phyloP scores from a whole-genome alignment of 805 yeast species.

The Candida stauntonica region DNA sequence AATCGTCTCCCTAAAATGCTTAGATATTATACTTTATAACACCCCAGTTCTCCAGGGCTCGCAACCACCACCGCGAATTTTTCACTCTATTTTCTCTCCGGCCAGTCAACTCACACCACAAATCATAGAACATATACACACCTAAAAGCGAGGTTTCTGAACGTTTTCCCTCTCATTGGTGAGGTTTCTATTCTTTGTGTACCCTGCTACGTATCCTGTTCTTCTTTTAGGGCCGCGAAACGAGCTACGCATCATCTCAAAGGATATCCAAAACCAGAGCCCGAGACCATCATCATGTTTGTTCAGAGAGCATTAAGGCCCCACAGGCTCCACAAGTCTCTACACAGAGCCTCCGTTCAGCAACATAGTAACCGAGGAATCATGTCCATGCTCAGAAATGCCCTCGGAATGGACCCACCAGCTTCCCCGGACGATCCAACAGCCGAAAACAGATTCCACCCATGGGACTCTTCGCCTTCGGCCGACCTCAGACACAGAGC shows the following conservation, averaged over 20 bases:
- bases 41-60: constrained; percentile 1
- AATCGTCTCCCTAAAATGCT: too few species aligned
- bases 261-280: too few species aligned
- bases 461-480: constrained; percentile 91
- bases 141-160: too few species aligned
- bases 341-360: background rate
- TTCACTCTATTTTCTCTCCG: background rate
- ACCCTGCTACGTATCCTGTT: too few species aligned
- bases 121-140: too few species aligned
- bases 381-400: constrained; percentile 39
- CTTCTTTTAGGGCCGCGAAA: too few species aligned
- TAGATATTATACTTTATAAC: too few species aligned
- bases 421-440: constrained; percentile 65
- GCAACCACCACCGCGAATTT: constrained; percentile 1
- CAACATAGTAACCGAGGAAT: constrained; percentile 17
- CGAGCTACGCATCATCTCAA: too few species aligned
- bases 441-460: constrained; percentile 67
- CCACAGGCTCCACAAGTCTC: background rate
- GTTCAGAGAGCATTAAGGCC: constrained; percentile 8
- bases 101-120: too few species aligned
- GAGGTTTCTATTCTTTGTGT: too few species aligned
- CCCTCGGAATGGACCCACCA: constrained; percentile 59
- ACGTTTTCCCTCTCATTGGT: too few species aligned
- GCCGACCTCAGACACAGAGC: constrained; percentile 88
- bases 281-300: too few species aligned